Percentiles rank a stretch among this genome's conserved stretches.
Evolutionary conservation across 192 early-diverging fungal genomes (phyloP).

Genomic region (Diversispora eburnea): DNA sequence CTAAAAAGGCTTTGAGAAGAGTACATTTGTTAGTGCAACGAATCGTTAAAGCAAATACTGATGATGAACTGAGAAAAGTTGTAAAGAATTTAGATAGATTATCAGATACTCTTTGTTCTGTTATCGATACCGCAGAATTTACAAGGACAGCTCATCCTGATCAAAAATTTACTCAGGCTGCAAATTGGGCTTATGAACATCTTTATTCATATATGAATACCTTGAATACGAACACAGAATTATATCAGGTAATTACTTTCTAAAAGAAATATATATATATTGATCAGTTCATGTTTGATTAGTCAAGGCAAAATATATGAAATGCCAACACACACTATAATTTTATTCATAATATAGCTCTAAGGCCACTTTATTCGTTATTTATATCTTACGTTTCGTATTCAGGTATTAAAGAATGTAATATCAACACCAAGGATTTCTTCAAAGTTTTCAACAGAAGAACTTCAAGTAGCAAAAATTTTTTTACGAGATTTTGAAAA

Average conservation of each 20-base stretch:
- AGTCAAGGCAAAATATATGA: no score
- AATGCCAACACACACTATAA: background rate
- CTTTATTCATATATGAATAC: constrained; percentile 85
- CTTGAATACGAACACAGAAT: constrained; percentile 85
- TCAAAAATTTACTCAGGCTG: constrained; percentile 60
- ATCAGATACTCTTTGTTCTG: constrained; percentile 83
- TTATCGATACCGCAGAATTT: constrained; percentile 92
- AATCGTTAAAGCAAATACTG: constrained; percentile 47
- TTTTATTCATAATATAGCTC: constrained; percentile 2
- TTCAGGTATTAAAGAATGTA: constrained; percentile 63
- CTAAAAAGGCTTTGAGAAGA: constrained; percentile 21
- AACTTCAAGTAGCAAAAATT: constrained; percentile 71
- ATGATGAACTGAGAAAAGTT: constrained; percentile 61
- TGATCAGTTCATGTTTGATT: background rate
- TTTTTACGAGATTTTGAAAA: constrained; percentile 93
- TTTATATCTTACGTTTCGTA: background rate
- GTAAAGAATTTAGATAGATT: constrained; percentile 88
- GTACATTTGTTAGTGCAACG: constrained; percentile 44
- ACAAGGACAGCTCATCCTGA: constrained; percentile 88
- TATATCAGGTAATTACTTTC: constrained; percentile 61
- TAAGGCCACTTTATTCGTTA: background rate
- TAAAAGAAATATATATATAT: background rate
- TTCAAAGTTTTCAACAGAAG: constrained; percentile 59
- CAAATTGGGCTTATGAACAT: constrained; percentile 70
- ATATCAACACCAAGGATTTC: constrained; percentile 57